Conservation (phyloP, 129 eudicot species). For the Chrysanthemum makinoi region DNA sequence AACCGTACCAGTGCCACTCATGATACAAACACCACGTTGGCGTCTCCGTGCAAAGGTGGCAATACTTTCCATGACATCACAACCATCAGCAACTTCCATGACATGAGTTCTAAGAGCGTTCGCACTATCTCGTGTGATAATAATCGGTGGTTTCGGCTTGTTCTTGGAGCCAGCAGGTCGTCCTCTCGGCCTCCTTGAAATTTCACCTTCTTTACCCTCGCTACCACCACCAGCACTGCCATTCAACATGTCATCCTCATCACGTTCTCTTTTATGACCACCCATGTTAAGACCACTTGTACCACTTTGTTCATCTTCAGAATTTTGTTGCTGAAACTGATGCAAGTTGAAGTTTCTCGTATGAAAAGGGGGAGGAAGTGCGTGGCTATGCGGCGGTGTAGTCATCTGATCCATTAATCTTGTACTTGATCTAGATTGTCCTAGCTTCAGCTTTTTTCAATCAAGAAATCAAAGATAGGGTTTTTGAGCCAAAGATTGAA, state of each 20-base stretch:
- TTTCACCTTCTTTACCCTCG: constrained; percentile 43
- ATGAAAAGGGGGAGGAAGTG: constrained; percentile 74
- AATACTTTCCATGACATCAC: constrained; percentile 69
- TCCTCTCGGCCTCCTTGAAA: constrained; percentile 61
- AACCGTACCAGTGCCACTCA: constrained; percentile 71
- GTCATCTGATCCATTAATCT: constrained; percentile 56
- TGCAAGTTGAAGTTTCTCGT: constrained; percentile 69
- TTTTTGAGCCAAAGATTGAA: constrained; percentile 13
- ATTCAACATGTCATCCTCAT: constrained; percentile 36
- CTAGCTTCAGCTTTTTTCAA: constrained; percentile 8
- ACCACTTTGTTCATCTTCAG: constrained; percentile 73
- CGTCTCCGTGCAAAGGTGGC: constrained; percentile 67
- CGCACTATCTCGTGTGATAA: constrained; percentile 65
- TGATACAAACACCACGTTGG: constrained; percentile 69
- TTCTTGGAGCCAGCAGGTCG: constrained; percentile 76
- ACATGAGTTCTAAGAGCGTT: constrained; percentile 80
- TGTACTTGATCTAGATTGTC: neutral
- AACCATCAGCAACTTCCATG: constrained; percentile 71
- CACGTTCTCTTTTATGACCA: constrained; percentile 49
- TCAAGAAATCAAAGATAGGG: constrained; percentile 5
- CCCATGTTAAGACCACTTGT: constrained; percentile 55
- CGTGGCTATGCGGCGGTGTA: constrained; percentile 32
- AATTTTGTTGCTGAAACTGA: constrained; percentile 55
- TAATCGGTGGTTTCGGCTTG: constrained; percentile 71
- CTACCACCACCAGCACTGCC: constrained; percentile 33